phyloP scores from a whole-genome alignment of 208 protist genomes.

The Leishmania arabica region DNA sequence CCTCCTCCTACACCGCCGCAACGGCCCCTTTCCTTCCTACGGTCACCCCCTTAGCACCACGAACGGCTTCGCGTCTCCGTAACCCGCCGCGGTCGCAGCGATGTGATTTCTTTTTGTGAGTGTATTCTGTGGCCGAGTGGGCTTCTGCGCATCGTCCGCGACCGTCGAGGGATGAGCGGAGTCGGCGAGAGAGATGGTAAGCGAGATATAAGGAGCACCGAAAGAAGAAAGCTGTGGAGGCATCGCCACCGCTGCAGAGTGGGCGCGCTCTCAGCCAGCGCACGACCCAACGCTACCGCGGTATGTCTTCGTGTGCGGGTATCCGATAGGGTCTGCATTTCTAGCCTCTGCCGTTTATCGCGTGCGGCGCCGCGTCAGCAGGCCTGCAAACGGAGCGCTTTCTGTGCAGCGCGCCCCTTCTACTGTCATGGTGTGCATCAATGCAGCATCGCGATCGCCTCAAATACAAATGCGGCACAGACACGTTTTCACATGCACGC shows the following conservation, averaged over 20 bases:
- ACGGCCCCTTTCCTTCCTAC: neutral
- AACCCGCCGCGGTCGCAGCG: conserved; percentile 5
- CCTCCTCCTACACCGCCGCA: neutral
- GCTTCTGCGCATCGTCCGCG: neutral
- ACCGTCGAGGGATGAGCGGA: neutral
- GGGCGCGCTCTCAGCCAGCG: neutral
- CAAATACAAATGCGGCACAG: neutral
- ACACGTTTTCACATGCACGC: neutral
- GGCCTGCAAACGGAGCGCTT: neutral
- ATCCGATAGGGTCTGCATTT: neutral
- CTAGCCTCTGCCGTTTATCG: neutral
- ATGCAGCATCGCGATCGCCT: too few species aligned
- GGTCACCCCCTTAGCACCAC: neutral
- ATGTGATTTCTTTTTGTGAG: neutral
- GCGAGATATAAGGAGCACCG: neutral
- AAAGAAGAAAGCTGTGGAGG: neutral
- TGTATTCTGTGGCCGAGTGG: neutral
- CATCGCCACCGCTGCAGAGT: neutral
- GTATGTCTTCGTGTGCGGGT: neutral
- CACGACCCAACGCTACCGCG: neutral
- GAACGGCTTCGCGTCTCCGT: neutral
- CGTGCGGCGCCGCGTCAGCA: neutral
- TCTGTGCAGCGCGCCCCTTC: neutral
- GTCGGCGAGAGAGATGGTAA: neutral
- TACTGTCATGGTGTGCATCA: neutral